These are phyloP conservation scores for Scenedesmus sp. DNA, from an alignment of 163 green algal species.

Conservation along the genomic window DNA sequence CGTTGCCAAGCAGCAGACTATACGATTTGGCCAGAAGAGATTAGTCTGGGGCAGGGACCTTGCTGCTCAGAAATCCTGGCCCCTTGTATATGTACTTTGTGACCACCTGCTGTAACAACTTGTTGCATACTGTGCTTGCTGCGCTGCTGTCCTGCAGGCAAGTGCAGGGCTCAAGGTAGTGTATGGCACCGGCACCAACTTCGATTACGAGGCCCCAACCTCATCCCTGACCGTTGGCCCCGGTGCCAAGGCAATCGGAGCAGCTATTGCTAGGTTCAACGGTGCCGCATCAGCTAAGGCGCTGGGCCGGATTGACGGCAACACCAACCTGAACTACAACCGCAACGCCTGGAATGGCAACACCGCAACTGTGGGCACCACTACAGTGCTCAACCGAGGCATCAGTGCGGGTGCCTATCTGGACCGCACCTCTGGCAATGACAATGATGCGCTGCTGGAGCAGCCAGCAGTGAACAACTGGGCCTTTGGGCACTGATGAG, in stretches of 20 bases:
- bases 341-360: constrained; percentile 25
- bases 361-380: background rate
- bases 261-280: constrained; percentile 10
- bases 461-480: background rate
- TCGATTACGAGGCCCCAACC: constrained; percentile 22
- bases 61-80: no score
- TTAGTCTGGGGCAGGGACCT: no score
- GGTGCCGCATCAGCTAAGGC: background rate
- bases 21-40: no score
- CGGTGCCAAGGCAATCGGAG: background rate
- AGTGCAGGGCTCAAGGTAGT: background rate
- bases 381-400: background rate
- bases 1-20: no score
- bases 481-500: background rate
- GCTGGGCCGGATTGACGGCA: background rate
- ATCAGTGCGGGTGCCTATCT: constrained; percentile 26
- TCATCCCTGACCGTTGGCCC: constrained; percentile 10
- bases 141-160: background rate
- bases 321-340: constrained; percentile 10
- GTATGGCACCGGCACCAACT: constrained; percentile 30
- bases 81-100: no score
- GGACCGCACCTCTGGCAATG: constrained; percentile 32
- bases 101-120: background rate
- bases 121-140: background rate
- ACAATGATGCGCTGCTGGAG: constrained; percentile 25